A percentile compares a stretch with the other conserved stretches of the same genome.
Evolutionary conservation across 306 rosid genomes (phyloP).

Genomic region (Cucurbita argyrosperma): DNA sequence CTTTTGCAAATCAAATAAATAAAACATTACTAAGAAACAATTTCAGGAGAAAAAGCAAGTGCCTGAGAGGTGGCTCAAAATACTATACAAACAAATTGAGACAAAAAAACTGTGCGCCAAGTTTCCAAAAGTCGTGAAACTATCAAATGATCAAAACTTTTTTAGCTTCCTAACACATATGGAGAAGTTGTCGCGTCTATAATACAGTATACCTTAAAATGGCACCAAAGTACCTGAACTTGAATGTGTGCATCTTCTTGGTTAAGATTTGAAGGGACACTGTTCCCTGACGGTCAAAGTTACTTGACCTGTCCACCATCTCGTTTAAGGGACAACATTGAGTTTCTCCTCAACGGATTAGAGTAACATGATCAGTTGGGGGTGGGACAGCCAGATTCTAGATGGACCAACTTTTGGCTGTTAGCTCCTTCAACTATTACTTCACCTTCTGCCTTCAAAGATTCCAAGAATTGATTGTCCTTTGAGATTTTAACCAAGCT

Average conservation of each 20-base stretch:
- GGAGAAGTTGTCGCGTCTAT: not conserved
- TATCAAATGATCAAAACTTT: not conserved
- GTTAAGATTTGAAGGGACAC: conserved; percentile 86
- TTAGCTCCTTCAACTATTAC: conserved; percentile 60
- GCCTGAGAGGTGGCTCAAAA: not conserved
- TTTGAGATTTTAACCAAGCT: conserved; percentile 92
- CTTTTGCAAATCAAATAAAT: not conserved
- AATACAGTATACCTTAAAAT: not conserved
- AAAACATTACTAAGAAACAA: not conserved
- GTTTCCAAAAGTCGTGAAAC: not conserved
- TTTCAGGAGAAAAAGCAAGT: not conserved
- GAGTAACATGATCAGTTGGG: conserved; percentile 76
- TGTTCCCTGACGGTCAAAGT: conserved; percentile 87
- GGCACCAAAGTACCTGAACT: conserved; percentile 60
- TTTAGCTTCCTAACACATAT: not conserved
- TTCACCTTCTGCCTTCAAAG: conserved; percentile 93
- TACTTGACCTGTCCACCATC: conserved; percentile 94
- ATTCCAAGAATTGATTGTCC: conserved; percentile 80
- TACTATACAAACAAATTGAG: not conserved
- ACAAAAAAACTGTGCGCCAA: not conserved
- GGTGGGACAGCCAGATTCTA: conserved; percentile 56
- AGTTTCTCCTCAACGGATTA: conserved; percentile 90
- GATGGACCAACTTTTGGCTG: conserved; percentile 61
- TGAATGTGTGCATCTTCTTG: conserved; percentile 80
- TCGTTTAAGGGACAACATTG: conserved; percentile 69